Percentiles rank a stretch among this genome's conserved stretches.
phyloP scores from a whole-genome alignment of 208 protist species.

The Leishmania braziliensis region DNA sequence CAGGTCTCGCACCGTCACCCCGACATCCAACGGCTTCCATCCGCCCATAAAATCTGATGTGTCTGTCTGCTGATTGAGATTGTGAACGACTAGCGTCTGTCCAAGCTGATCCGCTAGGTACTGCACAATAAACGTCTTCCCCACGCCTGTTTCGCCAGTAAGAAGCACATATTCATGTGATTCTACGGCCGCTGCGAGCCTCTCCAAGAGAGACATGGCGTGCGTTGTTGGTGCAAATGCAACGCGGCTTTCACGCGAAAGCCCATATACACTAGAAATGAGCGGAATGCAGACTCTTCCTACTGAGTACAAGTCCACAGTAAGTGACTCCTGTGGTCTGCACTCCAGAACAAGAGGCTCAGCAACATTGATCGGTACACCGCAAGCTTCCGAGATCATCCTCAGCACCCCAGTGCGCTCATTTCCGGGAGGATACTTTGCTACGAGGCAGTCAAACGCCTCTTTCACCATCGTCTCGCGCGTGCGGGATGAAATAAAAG shows the following conservation, averaged over 20 bases:
- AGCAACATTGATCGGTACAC: slow-evolving; percentile 62
- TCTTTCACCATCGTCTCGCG: slow-evolving; percentile 93
- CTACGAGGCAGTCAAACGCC: slow-evolving; percentile 93
- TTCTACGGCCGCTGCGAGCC: slow-evolving; percentile 91
- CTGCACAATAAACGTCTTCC: slow-evolving; percentile 94
- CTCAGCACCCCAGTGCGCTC: slow-evolving; percentile 43
- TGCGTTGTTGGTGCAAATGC: slow-evolving; percentile 96
- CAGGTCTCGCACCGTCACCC: slow-evolving; percentile 60
- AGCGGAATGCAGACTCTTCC: slow-evolving; percentile 64
- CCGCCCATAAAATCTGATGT: slow-evolving; percentile 99
- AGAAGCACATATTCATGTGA: slow-evolving; percentile 96
- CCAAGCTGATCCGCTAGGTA: slow-evolving; percentile 91
- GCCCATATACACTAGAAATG: slow-evolving; percentile 30
- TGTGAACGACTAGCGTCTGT: slow-evolving; percentile 96
- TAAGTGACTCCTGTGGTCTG: slow-evolving; percentile 61
- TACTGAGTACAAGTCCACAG: slow-evolving; percentile 53
- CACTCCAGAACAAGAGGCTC: slow-evolving; percentile 67
- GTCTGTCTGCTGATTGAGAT: slow-evolving; percentile 99
- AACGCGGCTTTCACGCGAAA: slow-evolving; percentile 59
- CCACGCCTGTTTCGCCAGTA: slow-evolving; percentile 99
- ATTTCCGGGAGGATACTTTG: slow-evolving; percentile 60
- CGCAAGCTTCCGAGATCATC: slow-evolving; percentile 57
- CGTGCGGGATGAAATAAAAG: slow-evolving; percentile 77
- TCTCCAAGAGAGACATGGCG: slow-evolving; percentile 95
- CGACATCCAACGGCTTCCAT: slow-evolving; percentile 98